These are phyloP conservation scores for Chaetomiaceae sp. DNA, from an alignment of 2,329 filamentous ascomycete species.

Conservation along the genomic window DNA sequence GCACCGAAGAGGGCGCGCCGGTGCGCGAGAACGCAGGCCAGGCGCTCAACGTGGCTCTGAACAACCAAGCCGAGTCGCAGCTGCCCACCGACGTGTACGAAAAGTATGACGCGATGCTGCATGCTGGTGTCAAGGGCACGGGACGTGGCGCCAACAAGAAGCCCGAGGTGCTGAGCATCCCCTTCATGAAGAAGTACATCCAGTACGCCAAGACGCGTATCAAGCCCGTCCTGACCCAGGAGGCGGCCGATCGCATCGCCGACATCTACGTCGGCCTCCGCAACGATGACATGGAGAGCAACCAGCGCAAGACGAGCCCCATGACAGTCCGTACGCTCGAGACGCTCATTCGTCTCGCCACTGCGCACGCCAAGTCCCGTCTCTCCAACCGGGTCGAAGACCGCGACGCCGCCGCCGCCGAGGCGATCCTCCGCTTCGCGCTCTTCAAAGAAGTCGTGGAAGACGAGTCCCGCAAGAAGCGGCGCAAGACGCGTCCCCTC, in stretches of 20 bases:
- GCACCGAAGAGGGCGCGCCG: conserved; percentile 88
- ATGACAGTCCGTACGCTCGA: conserved; percentile 97
- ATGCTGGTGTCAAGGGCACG: conserved; percentile 76
- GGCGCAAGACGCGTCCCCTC: conserved; percentile 62
- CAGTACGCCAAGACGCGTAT: conserved; percentile 93
- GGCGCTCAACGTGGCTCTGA: conserved; percentile 79
- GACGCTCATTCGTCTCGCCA: conserved; percentile 95
- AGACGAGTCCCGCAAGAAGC: conserved; percentile 74
- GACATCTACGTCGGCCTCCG: conserved; percentile 86
- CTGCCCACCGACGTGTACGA: conserved; percentile 85
- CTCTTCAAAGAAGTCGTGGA: conserved; percentile 93
- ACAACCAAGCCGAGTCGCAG: conserved; percentile 68
- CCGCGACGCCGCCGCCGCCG: conserved; percentile 80
- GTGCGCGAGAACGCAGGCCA: conserved; percentile 84
- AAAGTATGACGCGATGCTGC: conserved; percentile 94
- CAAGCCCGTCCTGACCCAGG: conserved; percentile 85
- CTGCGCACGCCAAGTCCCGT: conserved; percentile 89
- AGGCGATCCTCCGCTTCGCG: conserved; percentile 86
- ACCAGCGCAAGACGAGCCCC: conserved; percentile 86
- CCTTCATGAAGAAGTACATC: conserved; percentile 99
- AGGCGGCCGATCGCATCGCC: conserved; percentile 86
- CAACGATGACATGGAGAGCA: conserved; percentile 93
- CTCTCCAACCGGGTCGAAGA: conserved; percentile 86
- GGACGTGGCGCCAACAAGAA: conserved; percentile 71
- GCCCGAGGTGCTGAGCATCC: conserved; percentile 86